phyloP scores from a whole-genome alignment of 2,329 filamentous ascomycete genomes.

The Penicillium sp. region DNA sequence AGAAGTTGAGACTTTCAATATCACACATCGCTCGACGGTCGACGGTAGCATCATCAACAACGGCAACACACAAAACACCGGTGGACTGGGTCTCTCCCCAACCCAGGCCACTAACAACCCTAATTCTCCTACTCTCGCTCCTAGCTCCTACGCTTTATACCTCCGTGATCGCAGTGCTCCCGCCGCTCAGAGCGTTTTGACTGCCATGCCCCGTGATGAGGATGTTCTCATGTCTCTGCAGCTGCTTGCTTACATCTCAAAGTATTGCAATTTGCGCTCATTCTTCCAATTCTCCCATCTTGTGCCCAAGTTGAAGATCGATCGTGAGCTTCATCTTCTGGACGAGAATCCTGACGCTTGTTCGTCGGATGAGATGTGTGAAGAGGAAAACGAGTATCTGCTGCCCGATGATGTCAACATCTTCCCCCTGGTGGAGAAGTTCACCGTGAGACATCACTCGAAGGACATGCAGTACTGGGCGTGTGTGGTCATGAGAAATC shows the following conservation, averaged over 20 bases:
- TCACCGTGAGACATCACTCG: slow-evolving; percentile 91
- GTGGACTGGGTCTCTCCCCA: slow-evolving; percentile 71
- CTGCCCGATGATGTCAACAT: slow-evolving; percentile 96
- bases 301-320: slow-evolving; percentile 87
- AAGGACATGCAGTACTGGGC: slow-evolving; percentile 99
- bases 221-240: slow-evolving; percentile 98
- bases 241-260: slow-evolving; percentile 93
- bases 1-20: slow-evolving; percentile 89
- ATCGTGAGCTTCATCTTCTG: slow-evolving; percentile 76
- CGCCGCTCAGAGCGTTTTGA: slow-evolving; percentile 70
- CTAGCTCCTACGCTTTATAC: slow-evolving; percentile 74
- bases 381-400: slow-evolving; percentile 82
- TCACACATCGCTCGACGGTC: slow-evolving; percentile 79
- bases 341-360: slow-evolving; percentile 64
- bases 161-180: slow-evolving; percentile 74
- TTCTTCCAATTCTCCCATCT: slow-evolving; percentile 96
- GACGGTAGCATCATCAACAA: slow-evolving; percentile 78
- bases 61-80: slow-evolving; percentile 66
- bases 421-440: slow-evolving; percentile 97
- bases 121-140: slow-evolving; percentile 71
- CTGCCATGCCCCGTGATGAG: slow-evolving; percentile 93
- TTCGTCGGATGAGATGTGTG: slow-evolving; percentile 39
- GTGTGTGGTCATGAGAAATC: slow-evolving; percentile 96
- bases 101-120: slow-evolving; percentile 62
- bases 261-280: slow-evolving; percentile 92